These are phyloP conservation scores for Ascochyta koolunga DNA, from an alignment of 2,329 filamentous ascomycete genomes.

Conservation along the genomic window DNA sequence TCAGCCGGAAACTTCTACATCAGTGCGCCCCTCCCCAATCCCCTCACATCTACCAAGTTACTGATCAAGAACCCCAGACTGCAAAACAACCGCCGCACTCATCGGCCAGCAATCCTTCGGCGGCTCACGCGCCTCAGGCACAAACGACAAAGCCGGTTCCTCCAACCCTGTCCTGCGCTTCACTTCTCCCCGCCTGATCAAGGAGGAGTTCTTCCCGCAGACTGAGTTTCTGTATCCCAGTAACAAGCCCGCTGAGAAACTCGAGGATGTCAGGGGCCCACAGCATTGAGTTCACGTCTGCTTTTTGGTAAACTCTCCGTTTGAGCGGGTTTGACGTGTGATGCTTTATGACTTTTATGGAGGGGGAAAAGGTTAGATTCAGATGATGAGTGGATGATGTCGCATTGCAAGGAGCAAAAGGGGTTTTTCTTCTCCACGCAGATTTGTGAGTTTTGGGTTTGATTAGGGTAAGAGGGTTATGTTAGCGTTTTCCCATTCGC, in stretches of 20 bases:
- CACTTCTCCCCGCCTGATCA: slow-evolving; percentile 59
- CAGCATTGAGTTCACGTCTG: background rate
- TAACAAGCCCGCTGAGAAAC: slow-evolving; percentile 41
- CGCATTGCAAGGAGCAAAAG: slow-evolving; percentile 10
- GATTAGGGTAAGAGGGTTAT: background rate
- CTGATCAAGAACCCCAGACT: slow-evolving; percentile 25
- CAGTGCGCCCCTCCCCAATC: slow-evolving; percentile 51
- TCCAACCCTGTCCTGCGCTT: slow-evolving; percentile 58
- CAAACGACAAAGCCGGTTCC: slow-evolving; percentile 62
- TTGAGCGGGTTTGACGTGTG: background rate
- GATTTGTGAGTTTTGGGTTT: background rate
- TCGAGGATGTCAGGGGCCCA: slow-evolving; percentile 1
- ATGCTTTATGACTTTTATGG: background rate
- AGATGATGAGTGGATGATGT: background rate
- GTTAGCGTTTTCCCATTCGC: background rate
- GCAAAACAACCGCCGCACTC: slow-evolving; percentile 43
- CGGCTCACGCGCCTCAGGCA: slow-evolving; percentile 59
- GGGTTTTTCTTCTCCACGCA: background rate
- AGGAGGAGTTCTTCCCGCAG: slow-evolving; percentile 59
- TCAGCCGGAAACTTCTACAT: slow-evolving; percentile 82
- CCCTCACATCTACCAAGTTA: background rate
- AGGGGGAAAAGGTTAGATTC: background rate
- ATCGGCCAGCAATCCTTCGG: slow-evolving; percentile 58
- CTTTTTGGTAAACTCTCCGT: background rate
- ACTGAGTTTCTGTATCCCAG: slow-evolving; percentile 58